phyloP scores from a whole-genome alignment of 768 basidiomycete species.

The Russula emetica region DNA sequence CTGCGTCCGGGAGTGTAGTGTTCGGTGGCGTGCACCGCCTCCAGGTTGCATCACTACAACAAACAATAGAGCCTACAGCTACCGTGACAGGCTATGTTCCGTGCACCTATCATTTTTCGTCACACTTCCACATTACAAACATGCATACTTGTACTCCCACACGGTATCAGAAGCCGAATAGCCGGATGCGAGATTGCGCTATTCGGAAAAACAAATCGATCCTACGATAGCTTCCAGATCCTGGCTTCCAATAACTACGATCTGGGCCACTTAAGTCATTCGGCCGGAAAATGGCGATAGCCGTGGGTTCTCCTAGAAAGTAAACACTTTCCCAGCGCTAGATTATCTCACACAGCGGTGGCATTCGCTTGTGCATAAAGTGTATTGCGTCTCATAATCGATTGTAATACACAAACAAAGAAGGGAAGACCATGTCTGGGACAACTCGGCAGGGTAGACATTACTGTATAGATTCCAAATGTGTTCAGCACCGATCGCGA shows the following conservation, averaged over 20 bases:
- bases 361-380: conserved; percentile 18
- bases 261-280: neutral
- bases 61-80: too few species aligned
- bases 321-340: neutral
- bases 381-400: conserved; percentile 18
- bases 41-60: neutral
- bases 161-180: conserved; percentile 8
- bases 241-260: too few species aligned
- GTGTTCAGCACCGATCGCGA: neutral
- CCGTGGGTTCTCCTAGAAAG: neutral
- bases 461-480: conserved; percentile 12
- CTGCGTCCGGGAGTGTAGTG: conserved; percentile 13
- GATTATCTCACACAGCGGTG: neutral
- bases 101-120: neutral
- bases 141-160: conserved; percentile 7
- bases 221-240: too few species aligned
- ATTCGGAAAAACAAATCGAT: conserved; percentile 6
- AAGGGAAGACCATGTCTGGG: conserved; percentile 9
- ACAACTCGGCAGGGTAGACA: conserved; percentile 7
- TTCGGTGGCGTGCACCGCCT: conserved; percentile 10
- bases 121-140: conserved; percentile 1
- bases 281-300: neutral
- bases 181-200: conserved; percentile 16
- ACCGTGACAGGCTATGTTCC: neutral
- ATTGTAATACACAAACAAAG: conserved; percentile 22